These are phyloP conservation scores for Globisporangium cylindrosporum DNA, from an alignment of 352 stramenopile genomes.

Conservation along the genomic window DNA sequence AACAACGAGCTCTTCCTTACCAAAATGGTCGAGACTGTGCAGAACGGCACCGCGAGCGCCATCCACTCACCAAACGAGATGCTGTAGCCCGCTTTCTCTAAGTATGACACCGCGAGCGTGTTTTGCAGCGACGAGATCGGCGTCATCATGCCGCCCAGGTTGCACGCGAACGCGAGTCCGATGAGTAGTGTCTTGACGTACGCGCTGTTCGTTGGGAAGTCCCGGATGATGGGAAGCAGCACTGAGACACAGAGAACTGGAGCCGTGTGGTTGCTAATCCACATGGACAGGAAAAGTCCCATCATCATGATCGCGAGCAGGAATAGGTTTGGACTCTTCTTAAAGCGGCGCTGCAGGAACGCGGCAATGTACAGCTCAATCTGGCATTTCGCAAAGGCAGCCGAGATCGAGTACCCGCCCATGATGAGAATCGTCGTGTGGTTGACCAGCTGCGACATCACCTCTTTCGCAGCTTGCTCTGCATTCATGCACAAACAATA, in stretches of 20 bases:
- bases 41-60: conserved; percentile 87
- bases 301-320: conserved; percentile 92
- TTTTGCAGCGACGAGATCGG: conserved; percentile 92
- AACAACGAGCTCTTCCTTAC: conserved; percentile 31
- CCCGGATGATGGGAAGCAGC: conserved; percentile 84
- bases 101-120: conserved; percentile 79
- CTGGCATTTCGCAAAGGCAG: conserved; percentile 89
- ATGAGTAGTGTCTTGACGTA: conserved; percentile 92
- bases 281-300: conserved; percentile 91
- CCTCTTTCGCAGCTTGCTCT: conserved; percentile 85
- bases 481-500: conserved; percentile 1
- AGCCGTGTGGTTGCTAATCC: conserved; percentile 93
- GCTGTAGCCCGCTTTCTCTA: conserved; percentile 84
- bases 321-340: conserved; percentile 88
- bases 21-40: conserved; percentile 79
- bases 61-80: conserved; percentile 92
- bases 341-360: conserved; percentile 86
- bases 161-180: conserved; percentile 91
- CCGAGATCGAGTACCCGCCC: conserved; percentile 89
- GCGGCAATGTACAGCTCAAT: conserved; percentile 91
- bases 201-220: conserved; percentile 79
- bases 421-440: conserved; percentile 93
- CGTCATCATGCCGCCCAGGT: conserved; percentile 93
- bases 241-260: conserved; percentile 91
- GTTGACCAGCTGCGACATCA: conserved; percentile 89